Evolutionary conservation across 495 filamentous ascomycete genomes (phyloP).

Genomic region (Aeminium ludgeri): DNA sequence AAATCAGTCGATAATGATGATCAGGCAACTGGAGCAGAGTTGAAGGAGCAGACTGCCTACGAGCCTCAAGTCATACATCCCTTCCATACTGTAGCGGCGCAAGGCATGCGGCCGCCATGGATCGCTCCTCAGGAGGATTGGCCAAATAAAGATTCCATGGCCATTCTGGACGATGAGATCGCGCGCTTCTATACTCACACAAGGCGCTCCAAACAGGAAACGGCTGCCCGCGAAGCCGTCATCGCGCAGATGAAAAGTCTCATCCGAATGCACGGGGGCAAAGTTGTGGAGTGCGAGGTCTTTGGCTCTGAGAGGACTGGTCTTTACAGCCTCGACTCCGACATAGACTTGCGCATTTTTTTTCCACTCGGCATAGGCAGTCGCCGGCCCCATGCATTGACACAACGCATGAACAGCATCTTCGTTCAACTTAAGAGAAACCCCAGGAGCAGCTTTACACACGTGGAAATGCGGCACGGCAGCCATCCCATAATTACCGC

Average conservation of each 20-base stretch:
- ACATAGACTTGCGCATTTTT: constrained; percentile 33
- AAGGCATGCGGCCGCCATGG: constrained; percentile 4
- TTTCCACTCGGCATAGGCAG: neutral
- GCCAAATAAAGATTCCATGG: neutral
- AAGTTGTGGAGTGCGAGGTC: constrained; percentile 16
- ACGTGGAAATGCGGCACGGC: neutral
- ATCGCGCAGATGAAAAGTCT: neutral
- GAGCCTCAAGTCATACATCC: too few species aligned
- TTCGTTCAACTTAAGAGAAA: neutral
- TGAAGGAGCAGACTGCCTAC: too few species aligned
- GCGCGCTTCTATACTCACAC: constrained; percentile 1
- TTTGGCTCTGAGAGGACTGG: constrained; percentile 39
- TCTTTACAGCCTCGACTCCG: constrained; percentile 34
- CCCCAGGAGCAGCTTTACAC: neutral
- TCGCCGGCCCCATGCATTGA: too few species aligned
- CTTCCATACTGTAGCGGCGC: neutral
- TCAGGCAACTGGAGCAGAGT: too few species aligned
- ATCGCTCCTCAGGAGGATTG: neutral
- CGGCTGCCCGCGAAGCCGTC: constrained; percentile 5
- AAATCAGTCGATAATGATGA: too few species aligned
- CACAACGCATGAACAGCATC: too few species aligned
- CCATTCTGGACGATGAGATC: constrained; percentile 7
- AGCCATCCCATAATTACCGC: constrained; percentile 20
- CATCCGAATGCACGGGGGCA: neutral
- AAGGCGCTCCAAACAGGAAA: constrained; percentile 2